Base-by-base conservation (phyloP, 495 filamentous ascomycete species). In the Elaphomyces granulatus region DNA sequence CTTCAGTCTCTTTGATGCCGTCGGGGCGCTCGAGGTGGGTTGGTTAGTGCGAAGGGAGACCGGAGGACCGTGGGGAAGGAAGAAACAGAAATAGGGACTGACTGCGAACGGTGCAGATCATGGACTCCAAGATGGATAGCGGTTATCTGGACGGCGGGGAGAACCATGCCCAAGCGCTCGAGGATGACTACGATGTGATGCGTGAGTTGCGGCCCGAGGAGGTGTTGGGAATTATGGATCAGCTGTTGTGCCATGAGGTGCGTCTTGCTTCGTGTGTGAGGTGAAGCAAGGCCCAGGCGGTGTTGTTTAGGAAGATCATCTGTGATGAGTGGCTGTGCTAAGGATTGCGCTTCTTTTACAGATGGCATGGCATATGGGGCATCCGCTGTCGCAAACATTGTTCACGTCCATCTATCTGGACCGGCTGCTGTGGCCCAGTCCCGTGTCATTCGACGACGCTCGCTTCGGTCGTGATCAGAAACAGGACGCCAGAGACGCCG, bases 51-150 rank as follows among this genome's bases (percentile, higher is more conserved):
- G n/a, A n/a, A n/a, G n/a, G n/a, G n/a, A n/a, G n/a, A n/a, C n/a
- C n/a, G n/a, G n/a, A n/a, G n/a, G n/a, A n/a, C n/a, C n/a, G n/a
- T n/a, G n/a, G n/a, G n/a, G n/a, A n/a, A n/a, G n/a, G n/a, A n/a
- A n/a, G n/a, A n/a, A n/a, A n/a, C n/a, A n/a, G n/a, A n/a, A n/a
- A n/a, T n/a, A n/a, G n/a, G n/a, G n/a, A n/a, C n/a, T n/a, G n/a
- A n/a, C n/a, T n/a, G n/a, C n/a, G n/a, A n/a, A n/a, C n/a, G n/a
- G n/a, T 4, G 41, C 47, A 98, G 90, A 88, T 98, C 43, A 94
- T 94, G 87, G 90, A 98, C 52, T 77, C 80, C 0, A 98, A 95
- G 58, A 96, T 98, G 90, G 90, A 98, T 53, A 94, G 83, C 52
- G 90, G 90, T 20, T 82, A 77, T 48, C 57, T 90, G 12, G 70